Evolutionary conservation across 139 green algal species (phyloP), one percentile per base, ranked within the genome.

Genomic region (Nannochloris sp.): DNA sequence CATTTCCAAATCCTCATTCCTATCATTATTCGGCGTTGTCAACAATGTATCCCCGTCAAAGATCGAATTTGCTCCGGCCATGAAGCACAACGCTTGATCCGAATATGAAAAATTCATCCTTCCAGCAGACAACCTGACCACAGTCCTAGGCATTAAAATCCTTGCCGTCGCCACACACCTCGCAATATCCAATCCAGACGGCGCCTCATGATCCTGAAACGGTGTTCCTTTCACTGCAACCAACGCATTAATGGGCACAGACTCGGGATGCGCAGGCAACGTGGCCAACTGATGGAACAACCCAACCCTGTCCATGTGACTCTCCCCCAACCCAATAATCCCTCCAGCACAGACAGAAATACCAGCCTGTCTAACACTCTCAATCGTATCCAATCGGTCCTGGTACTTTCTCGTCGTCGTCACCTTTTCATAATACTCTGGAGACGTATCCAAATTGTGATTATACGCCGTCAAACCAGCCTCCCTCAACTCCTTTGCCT

Each of bases 391-490:
- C 28, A 97, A 85, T 1, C 90, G 79, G 78, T 97, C 90, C 74
- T 93, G 86, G 61, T 96, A 98, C 31, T 91, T 95, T 46, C 93
- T 79, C 11, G 84, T 92, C 48, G 81, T 87, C 20, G 94, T 97
- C 62, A 97, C 82, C 69, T 93, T 91, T 49, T 59, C 58, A 76
- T 97, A 97, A 75, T 87, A 96, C 81, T 99, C 93, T 16, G 83
- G 89, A 44, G 65, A 85, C 43, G 93, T 98, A 87, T 99, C 93
- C 59, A 99, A 80, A 81, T 99, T 99, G 84, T 99, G 93, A 82
- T 99, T 99, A 86, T 99, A 99, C 5, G 93, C 93, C 5, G 91
- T 97, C 11, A 99, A 85, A 4, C 93, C 93, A 2, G 93, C 93
- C 28, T 87, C 62, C 8, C 87, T 81, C 66, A 99, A 79, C 76